Conservation (phyloP, 2,329 filamentous ascomycete genomes). For the Colletotrichum melonis region DNA sequence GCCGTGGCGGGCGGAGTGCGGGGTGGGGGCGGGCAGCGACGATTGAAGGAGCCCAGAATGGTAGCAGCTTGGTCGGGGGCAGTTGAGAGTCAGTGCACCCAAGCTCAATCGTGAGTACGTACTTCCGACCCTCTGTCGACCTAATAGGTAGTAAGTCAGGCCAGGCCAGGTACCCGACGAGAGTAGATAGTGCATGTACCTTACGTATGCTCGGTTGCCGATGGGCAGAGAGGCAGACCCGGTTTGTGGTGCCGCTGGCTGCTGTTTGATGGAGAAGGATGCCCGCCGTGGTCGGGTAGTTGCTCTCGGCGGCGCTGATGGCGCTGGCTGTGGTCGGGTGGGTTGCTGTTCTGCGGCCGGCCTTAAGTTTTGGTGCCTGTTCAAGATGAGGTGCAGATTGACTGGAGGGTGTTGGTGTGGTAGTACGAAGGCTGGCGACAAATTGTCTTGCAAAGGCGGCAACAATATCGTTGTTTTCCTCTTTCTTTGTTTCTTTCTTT, state of each 20-base stretch:
- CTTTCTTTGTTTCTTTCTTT: background rate
- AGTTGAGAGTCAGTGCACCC: constrained; percentile 23
- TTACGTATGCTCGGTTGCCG: background rate
- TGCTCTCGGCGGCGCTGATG: constrained; percentile 1
- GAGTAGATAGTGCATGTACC: background rate
- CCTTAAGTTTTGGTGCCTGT: background rate
- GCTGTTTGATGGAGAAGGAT: constrained; percentile 5
- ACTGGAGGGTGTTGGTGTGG: background rate
- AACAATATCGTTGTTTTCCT: background rate
- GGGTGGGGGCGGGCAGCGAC: constrained; percentile 30
- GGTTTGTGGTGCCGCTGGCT: constrained; percentile 1
- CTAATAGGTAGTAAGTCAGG: background rate
- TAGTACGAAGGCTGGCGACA: background rate
- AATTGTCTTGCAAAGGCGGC: background rate
- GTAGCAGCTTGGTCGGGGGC: background rate
- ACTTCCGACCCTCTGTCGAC: background rate
- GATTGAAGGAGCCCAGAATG: constrained; percentile 17
- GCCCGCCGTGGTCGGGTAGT: background rate
- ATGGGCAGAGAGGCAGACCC: background rate
- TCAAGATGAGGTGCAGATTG: background rate
- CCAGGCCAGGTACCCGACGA: constrained; percentile 1
- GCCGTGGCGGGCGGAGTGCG: constrained; percentile 28
- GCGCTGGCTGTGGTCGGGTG: background rate
- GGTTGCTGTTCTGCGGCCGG: constrained; percentile 28
- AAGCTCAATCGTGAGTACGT: constrained; percentile 16